Conservation (phyloP, 2,329 filamentous ascomycete species). For the Atkinsonella texensis region DNA sequence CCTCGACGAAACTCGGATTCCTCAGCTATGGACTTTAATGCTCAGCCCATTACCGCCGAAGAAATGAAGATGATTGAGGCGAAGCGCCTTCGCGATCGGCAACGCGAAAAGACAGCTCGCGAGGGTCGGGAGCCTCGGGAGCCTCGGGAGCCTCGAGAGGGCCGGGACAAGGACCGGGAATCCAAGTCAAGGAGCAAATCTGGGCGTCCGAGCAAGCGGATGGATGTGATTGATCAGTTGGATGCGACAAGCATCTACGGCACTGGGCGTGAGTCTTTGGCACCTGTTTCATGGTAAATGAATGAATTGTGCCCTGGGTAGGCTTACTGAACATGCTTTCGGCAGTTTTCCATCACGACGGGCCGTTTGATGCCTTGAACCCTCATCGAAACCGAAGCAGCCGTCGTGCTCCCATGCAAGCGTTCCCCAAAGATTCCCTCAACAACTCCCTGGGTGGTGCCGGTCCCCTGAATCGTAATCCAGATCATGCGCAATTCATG, state of each 20-base stretch:
- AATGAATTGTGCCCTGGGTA: too few species aligned
- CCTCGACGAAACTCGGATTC: slow-evolving; percentile 70
- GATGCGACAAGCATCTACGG: slow-evolving; percentile 96
- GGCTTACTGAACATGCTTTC: not conserved
- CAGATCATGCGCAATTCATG: slow-evolving; percentile 82
- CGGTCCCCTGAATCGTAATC: slow-evolving; percentile 68
- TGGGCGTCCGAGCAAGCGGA: slow-evolving; percentile 35
- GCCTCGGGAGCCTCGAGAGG: slow-evolving; percentile 26
- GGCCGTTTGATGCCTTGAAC: slow-evolving; percentile 92
- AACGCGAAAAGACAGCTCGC: slow-evolving; percentile 11
- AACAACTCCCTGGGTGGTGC: slow-evolving; percentile 88
- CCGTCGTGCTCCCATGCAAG: slow-evolving; percentile 83
- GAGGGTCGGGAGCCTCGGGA: slow-evolving; percentile 24
- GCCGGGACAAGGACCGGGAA: slow-evolving; percentile 25
- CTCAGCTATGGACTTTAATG: slow-evolving; percentile 48
- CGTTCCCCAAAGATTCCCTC: slow-evolving; percentile 81
- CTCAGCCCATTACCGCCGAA: slow-evolving; percentile 48
- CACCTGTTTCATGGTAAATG: not conserved
- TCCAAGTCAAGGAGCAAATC: slow-evolving; percentile 34
- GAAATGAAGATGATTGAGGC: slow-evolving; percentile 27
- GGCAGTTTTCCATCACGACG: slow-evolving; percentile 91
- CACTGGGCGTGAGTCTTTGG: slow-evolving; percentile 58
- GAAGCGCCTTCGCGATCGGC: slow-evolving; percentile 15
- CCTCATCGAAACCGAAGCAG: slow-evolving; percentile 83
- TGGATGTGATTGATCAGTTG: slow-evolving; percentile 93